Evolutionary conservation across 495 filamentous ascomycete genomes (phyloP), one percentile per base, ranked within the genome.

Genomic region (Penicillium canescens): DNA sequence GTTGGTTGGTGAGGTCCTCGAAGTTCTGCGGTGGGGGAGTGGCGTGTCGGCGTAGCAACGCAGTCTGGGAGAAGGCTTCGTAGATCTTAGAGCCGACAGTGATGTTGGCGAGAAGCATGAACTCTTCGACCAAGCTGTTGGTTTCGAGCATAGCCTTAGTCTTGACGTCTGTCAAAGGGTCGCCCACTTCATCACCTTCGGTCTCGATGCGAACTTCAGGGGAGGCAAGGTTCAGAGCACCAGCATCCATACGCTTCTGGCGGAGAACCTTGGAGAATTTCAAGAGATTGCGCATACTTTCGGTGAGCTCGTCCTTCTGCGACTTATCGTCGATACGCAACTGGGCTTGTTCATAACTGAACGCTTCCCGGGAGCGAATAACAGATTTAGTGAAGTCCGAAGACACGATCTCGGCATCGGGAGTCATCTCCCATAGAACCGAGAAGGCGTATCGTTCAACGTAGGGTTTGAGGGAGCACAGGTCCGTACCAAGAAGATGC

Each of bases 31-130:
- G 90, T 4, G 95, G 94, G 1, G 94, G 94, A 11, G 93, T 87
- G 31, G 83, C 89, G 78, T 98, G 94, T 31, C 94, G 84, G 45
- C 94, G 89, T 8, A 98, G 83, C 65, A 98, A 83, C 37, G 95
- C 95, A 2, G 92, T 98, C 68, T 97, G 92, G 0, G 94, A 92
- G 76, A 96, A 98, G 11, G 91, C 83, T 46, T 86, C 79, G 74
- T 93, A 90, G 60, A 95, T 90, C 63, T 90, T 95, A 36, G 82
- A 75, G 6, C 92, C 94, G 21, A 98, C 94, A 54, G 85, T 90
- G 65, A 89, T 96, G 72, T 98, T 98, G 76, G 95, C 94, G 64
- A 98, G 89, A 63, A 98, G 80, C 94, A 98, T 98, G 78, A 98
- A 98, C 62, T 98, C 94, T 64, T 98, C 94, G 21, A 98, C 94